Evolutionary conservation across 108 stramenopile genomes (phyloP), one percentile per base, ranked within the genome.

Genomic region (Cylindrotheca fusiformis): DNA sequence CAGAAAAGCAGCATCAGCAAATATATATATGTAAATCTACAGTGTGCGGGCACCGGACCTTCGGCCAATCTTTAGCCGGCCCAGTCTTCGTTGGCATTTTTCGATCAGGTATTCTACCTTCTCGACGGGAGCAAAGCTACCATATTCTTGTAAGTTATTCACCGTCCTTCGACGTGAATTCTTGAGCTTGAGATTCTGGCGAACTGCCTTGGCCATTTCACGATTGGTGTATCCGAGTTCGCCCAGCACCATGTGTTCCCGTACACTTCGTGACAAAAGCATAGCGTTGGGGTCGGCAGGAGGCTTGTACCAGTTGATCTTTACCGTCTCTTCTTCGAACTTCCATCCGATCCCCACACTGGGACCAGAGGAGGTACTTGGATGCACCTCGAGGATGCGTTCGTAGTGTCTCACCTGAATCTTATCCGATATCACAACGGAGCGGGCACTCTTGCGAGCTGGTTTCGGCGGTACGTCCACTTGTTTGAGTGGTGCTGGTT

Each of bases 271-370:
- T 5, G 30, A 64, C 71, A 63, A 52, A 60, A 45, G 53, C 4
- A 63, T 30, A 17, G 23, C 28, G 24, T 29, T 47, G 25, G 30
- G 14, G 14, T 14, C 10, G 36, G 6, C 14, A 10, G 36, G 36
- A 41, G 36, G 36, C 36, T 14, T 6, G 14, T 14, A 6, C 6
- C 6, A 41, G 14, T 6, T 41, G 36, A 41, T 6, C 14, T 41
- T 41, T 41, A 10, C 36, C 6, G 36, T 41, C 10, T 14, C 14
- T 14, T 41, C 36, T 6, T 41, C 36, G 14, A 41, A 88, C 0
- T 62, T 63, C 87, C 87, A 88, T 20, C 81, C 83, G 5, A 88
- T 60, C 20, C 74, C 62, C 10, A 88, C 29, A 1, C 83, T 78
- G 0, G 81, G 79, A 1, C 87, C 87, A 47, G 52, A 69, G 18